Base-by-base conservation (phyloP, 495 filamentous ascomycete species). In the Neurospora sp. region DNA sequence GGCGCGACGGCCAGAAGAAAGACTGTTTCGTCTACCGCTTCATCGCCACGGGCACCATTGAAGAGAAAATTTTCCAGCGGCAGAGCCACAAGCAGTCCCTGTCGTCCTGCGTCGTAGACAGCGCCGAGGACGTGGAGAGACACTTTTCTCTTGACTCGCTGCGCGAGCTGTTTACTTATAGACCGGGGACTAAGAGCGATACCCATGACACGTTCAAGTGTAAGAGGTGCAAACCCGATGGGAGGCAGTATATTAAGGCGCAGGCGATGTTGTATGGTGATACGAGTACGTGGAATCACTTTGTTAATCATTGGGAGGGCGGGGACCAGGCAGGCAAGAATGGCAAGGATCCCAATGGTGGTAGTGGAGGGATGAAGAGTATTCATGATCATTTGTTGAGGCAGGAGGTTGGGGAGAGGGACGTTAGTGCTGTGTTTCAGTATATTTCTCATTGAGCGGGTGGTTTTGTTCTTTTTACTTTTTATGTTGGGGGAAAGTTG, bases 151-250 rank as follows among this genome's bases (percentile, higher is more conserved):
- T 97, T 0, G 96, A 98, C 75, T 92, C 89, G 35, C 84, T 99
- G 35, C 85, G 94, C 20, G 95, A 99, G 81, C 84, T 99, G 66
- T 99, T 99, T 86, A 92, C 96, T 84, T 98, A 95, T 84, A 89
- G 92, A 54, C 88, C 89, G 0, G 88, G 91, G 27, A 98, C 96
- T 3, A 88, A 86, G 31, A 96, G 93, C 77, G 96, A 99, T 78
- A 98, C 96, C 1, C 96, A 99, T 77, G 96, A 99, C 76, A 98
- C 96, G 3, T 98, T 99, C 87, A 98, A 97, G 85, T 99, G 96
- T 82, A 98, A 97, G 85, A 85, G 96, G 41, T 99, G 96, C 78
- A 92, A 91, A 78, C 91, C 92, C 1, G 93, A 96, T 76, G 94
- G 95, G 12, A 89, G 86, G 70, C 96, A 99, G 81, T 88, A 86